Conservation (phyloP, 441 rosid species). For the Populus tomentosa region DNA sequence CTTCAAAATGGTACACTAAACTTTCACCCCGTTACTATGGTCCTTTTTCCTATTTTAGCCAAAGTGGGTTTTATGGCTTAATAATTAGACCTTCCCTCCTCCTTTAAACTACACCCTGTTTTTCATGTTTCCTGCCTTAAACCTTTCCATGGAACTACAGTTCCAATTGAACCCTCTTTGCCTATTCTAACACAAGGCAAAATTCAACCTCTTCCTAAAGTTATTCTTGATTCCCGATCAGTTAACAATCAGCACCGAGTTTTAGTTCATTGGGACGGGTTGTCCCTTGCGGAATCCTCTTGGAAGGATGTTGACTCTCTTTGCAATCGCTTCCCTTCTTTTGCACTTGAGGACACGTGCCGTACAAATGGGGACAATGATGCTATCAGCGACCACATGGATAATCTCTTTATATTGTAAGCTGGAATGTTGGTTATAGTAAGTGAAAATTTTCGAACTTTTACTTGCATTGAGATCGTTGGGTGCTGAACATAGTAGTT, state of each 20-base stretch:
- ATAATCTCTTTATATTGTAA: too few relatives aligned
- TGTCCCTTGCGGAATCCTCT: not conserved
- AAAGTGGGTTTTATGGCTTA: not conserved
- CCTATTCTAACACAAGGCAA: not conserved
- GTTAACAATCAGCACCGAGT: not conserved
- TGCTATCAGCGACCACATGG: not conserved
- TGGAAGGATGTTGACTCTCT: not conserved
- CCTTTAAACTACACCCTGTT: not conserved
- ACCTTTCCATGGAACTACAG: not conserved
- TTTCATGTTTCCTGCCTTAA: slow-evolving; percentile 19
- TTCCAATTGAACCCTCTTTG: not conserved
- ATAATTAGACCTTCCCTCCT: not conserved
- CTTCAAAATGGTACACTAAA: not conserved
- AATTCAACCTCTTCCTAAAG: not conserved
- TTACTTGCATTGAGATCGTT: too few relatives aligned
- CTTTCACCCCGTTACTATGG: not conserved
- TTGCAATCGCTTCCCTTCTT: not conserved
- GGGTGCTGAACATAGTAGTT: not conserved
- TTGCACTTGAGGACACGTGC: not conserved
- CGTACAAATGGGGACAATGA: not conserved
- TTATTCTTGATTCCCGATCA: not conserved
- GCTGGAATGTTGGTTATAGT: too few relatives aligned
- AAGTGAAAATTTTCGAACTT: too few relatives aligned
- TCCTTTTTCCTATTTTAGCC: not conserved
- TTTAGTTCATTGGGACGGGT: not conserved